A percentile compares a stretch with the other conserved stretches of the same genome.
These are phyloP conservation scores for Alternaria longipes DNA, from an alignment of 2,329 filamentous ascomycete species.

Conservation along the genomic window DNA sequence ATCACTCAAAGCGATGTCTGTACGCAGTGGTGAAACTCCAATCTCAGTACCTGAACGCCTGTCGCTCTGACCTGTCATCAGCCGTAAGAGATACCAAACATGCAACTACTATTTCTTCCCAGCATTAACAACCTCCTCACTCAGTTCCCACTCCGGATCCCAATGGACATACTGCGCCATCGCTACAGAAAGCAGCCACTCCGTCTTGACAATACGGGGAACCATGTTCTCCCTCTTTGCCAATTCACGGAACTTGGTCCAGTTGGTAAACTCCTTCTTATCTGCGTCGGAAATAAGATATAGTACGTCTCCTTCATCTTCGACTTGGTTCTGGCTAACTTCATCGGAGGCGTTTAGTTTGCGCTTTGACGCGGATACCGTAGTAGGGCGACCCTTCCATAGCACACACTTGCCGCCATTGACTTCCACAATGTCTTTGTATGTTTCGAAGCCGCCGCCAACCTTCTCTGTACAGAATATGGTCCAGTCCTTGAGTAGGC, in stretches of 20 bases:
- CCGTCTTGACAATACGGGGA: conserved; percentile 80
- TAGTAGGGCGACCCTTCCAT: conserved; percentile 78
- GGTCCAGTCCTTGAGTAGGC: conserved; percentile 76
- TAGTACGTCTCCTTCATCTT: conserved; percentile 64
- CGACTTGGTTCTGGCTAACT: conserved; percentile 68
- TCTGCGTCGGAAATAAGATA: conserved; percentile 79
- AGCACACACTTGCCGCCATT: conserved; percentile 86
- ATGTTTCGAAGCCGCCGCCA: conserved; percentile 82
- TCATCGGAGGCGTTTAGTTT: conserved; percentile 37
- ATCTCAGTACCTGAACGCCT: conserved; percentile 29
- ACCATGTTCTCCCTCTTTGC: conserved; percentile 80
- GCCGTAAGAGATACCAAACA: conserved; percentile 6
- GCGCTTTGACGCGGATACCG: conserved; percentile 62
- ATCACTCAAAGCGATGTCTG: not conserved
- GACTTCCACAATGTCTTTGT: conserved; percentile 82
- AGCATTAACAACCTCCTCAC: conserved; percentile 42
- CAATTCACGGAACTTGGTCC: conserved; percentile 82
- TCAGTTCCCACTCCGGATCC: conserved; percentile 46
- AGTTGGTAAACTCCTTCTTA: conserved; percentile 75
- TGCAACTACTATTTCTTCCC: conserved; percentile 21
- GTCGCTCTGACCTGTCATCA: conserved; percentile 20
- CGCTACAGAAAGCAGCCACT: conserved; percentile 90
- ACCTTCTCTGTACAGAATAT: conserved; percentile 87
- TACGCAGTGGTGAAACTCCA: conserved; percentile 20
- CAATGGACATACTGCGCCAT: conserved; percentile 80